phyloP scores from a whole-genome alignment of 805 yeast species.

The Saturnispora saitoi region DNA sequence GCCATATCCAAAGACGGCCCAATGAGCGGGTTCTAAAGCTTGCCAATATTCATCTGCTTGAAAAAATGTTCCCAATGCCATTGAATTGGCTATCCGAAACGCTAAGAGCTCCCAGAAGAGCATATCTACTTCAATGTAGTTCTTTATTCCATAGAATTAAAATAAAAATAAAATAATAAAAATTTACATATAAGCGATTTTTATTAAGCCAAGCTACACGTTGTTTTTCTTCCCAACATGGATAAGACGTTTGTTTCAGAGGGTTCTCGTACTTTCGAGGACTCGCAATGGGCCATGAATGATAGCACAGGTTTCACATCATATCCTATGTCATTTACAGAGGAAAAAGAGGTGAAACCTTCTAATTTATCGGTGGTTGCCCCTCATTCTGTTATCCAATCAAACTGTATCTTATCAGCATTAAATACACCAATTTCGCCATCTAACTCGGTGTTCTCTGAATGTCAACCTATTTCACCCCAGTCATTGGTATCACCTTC shows the following conservation, averaged over 20 bases:
- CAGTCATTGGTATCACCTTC: slow-evolving; percentile 2
- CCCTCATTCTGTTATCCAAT: not conserved
- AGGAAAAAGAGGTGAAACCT: not conserved
- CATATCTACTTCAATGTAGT: not conserved
- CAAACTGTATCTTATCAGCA: not conserved
- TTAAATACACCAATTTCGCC: slow-evolving; percentile 8
- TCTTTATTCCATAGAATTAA: not conserved
- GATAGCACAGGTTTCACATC: not conserved
- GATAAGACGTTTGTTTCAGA: not conserved
- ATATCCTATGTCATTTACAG: not conserved
- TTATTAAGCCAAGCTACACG: no score
- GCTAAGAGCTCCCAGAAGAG: slow-evolving; percentile 23
- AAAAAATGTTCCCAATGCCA: slow-evolving; percentile 64
- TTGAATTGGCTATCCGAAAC: slow-evolving; percentile 53
- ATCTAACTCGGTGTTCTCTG: slow-evolving; percentile 2
- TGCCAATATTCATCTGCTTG: slow-evolving; percentile 98
- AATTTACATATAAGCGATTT: no score
- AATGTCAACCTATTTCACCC: not conserved
- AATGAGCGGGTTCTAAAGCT: slow-evolving; percentile 85
- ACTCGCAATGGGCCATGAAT: not conserved
- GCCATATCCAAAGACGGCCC: slow-evolving; percentile 67
- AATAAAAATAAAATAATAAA: not conserved
- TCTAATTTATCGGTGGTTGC: not conserved
- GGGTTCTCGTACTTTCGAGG: not conserved
- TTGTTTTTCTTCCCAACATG: not conserved